Evolutionary conservation across 768 basidiomycete genomes (phyloP), one percentile per base, ranked within the genome.

Genomic region (Leucosporidium yakuticum): DNA sequence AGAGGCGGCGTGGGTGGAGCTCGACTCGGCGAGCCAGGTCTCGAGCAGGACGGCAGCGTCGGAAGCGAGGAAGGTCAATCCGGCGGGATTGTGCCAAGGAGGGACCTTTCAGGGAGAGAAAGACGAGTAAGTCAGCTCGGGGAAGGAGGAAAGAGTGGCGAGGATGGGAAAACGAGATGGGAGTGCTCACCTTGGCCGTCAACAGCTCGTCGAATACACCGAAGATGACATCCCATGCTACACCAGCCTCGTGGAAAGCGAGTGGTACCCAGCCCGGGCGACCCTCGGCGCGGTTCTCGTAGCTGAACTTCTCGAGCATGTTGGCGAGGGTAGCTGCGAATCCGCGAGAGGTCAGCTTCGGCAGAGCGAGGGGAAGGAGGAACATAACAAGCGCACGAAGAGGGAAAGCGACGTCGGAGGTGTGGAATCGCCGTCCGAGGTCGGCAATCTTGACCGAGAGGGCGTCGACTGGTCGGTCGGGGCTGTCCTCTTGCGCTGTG

Each of bases 401-500:
- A 23, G 92, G 92, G 79, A 95, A 93, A 15, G 91, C 89, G 67
- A 86, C 86, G 69, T 92, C 90, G 4, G 92, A 95, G 0, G 93
- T 91, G 76, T 89, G 91, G 77, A 94, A 95, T 27, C 90, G 83
- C 73, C 89, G 86, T 25, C 89, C 91, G 7, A 96, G 82, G 3
- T 87, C 84, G 27, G 87, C 83, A 23, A 93, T 80, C 69, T 82
- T 85, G 20, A 83, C 82, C 47, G 85, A 80, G 62, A 93, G 83
- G 21, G 83, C 80, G 72, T 90, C 87, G 54, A 87, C 83, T 69
- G 84, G 79, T 69, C 81, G 55, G 27, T 66, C 80, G 51, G 57
- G 66, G n/a, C 57, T 65, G 5, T 54, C 72, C 0, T 69, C 71
- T 62, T 67, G 57, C 4, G 60, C 73, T 70, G 49, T 21, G 56